Conservation (phyloP, 495 filamentous ascomycete species). For the Aspergillus asperescens region DNA sequence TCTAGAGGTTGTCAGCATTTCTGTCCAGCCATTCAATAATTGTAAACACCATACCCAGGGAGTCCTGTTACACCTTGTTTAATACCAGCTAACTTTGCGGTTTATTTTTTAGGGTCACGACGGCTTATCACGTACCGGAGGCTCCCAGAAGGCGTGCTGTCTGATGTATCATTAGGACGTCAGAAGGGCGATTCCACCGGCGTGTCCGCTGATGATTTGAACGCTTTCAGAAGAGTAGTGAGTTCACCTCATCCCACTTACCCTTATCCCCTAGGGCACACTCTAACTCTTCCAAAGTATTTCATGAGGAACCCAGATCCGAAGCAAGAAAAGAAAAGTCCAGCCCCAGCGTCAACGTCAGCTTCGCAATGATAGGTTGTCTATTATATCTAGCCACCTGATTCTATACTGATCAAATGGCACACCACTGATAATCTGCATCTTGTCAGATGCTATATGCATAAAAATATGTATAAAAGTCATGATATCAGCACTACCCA, state of each 20-base stretch:
- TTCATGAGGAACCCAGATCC: slow-evolving; percentile 3
- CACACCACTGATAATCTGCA: neutral
- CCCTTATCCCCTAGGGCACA: neutral
- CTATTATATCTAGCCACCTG: neutral
- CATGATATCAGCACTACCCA: too few species aligned
- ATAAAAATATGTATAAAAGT: too few species aligned
- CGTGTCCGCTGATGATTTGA: slow-evolving; percentile 67
- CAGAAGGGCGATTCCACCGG: slow-evolving; percentile 37
- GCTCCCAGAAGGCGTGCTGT: slow-evolving; percentile 56
- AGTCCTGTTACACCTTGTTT: neutral
- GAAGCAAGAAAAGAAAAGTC: neutral
- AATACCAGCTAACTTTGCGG: neutral
- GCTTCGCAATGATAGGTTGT: neutral
- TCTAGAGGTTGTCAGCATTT: slow-evolving; percentile 70
- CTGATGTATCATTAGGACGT: slow-evolving; percentile 33
- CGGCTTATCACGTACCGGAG: slow-evolving; percentile 80
- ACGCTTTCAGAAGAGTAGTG: slow-evolving; percentile 66
- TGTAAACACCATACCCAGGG: slow-evolving; percentile 60
- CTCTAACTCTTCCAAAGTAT: slow-evolving; percentile 1
- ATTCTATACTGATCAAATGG: too few species aligned
- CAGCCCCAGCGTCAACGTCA: neutral
- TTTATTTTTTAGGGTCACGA: slow-evolving; percentile 60
- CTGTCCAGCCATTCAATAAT: slow-evolving; percentile 80
- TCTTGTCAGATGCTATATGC: too few species aligned
- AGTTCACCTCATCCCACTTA: neutral